These are phyloP conservation scores for Coniophora puteana DNA, from an alignment of 1,284 basidiomycete species.

Conservation along the genomic window DNA sequence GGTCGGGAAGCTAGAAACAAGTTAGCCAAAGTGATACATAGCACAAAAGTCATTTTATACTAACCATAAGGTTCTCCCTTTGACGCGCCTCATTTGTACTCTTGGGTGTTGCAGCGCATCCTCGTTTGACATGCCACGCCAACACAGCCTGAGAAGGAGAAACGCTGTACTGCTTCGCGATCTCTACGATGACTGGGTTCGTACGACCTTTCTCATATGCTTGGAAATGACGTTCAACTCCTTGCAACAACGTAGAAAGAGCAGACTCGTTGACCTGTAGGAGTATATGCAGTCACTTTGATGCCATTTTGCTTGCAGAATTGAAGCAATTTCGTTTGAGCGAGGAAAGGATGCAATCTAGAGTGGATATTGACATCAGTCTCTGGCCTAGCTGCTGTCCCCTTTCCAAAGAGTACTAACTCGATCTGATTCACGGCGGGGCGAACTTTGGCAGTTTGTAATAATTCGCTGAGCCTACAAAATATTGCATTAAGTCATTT, in stretches of 20 bases:
- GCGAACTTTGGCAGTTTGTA: slow-evolving; percentile 28
- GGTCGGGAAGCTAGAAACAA: too few species aligned
- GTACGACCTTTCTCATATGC: slow-evolving; percentile 11
- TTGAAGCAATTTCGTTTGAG: slow-evolving; percentile 50
- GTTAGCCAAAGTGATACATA: too few species aligned
- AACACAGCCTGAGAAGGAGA: slow-evolving; percentile 51
- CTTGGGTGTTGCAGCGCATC: slow-evolving; percentile 44
- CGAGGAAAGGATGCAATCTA: slow-evolving; percentile 48
- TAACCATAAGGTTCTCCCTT: slow-evolving; percentile 42
- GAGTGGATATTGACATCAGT: not conserved
- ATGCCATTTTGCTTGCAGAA: slow-evolving; percentile 62
- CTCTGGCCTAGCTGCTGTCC: too few species aligned
- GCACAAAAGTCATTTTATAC: too few species aligned
- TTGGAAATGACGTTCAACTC: not conserved
- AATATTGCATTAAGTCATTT: not conserved
- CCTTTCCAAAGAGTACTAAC: slow-evolving; percentile 8
- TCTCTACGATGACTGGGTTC: slow-evolving; percentile 31
- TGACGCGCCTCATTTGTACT: slow-evolving; percentile 45
- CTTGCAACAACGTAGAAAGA: not conserved
- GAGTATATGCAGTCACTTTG: slow-evolving; percentile 63
- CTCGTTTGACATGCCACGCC: slow-evolving; percentile 46
- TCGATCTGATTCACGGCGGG: slow-evolving; percentile 69
- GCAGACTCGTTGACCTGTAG: slow-evolving; percentile 39
- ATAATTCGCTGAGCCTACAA: slow-evolving; percentile 6
- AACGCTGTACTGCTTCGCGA: slow-evolving; percentile 43